Evolutionary conservation across 495 filamentous ascomycete species (phyloP).

Genomic region (Penicillium ucsense): DNA sequence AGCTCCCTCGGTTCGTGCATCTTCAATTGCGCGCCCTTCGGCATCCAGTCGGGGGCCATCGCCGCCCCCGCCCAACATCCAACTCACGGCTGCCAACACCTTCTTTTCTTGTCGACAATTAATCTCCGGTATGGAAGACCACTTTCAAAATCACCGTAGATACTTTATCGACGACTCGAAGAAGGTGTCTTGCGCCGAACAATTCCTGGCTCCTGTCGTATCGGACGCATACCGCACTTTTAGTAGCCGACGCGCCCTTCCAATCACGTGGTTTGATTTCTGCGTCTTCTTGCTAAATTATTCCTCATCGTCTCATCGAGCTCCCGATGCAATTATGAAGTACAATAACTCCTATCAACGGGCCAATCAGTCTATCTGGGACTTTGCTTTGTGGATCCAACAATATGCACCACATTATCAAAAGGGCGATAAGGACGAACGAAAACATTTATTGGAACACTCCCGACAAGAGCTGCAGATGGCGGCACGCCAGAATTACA

Average conservation of each 20-base stretch:
- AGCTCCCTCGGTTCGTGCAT: neutral
- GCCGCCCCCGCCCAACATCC: neutral
- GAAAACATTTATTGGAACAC: conserved; percentile 11
- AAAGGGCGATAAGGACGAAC: neutral
- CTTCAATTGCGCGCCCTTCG: neutral
- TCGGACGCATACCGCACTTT: too few relatives aligned
- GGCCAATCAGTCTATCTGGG: conserved; percentile 1
- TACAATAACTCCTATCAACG: neutral
- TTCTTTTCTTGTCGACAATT: too few relatives aligned
- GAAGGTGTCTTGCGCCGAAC: too few relatives aligned
- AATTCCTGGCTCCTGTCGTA: too few relatives aligned
- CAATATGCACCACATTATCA: conserved; percentile 5
- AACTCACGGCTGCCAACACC: neutral
- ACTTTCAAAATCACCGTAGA: too few relatives aligned
- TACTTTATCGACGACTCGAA: too few relatives aligned
- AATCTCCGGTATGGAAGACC: too few relatives aligned
- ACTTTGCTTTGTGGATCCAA: conserved; percentile 9
- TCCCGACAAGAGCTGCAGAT: neutral
- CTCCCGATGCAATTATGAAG: neutral
- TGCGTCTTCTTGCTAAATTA: neutral
- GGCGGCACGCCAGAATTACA: neutral
- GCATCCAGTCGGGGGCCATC: neutral
- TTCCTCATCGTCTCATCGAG: neutral
- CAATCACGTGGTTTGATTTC: neutral
- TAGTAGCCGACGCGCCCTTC: too few relatives aligned